Base-by-base conservation (phyloP, 2,329 filamentous ascomycete species). In the Sporothrix mexicana region DNA sequence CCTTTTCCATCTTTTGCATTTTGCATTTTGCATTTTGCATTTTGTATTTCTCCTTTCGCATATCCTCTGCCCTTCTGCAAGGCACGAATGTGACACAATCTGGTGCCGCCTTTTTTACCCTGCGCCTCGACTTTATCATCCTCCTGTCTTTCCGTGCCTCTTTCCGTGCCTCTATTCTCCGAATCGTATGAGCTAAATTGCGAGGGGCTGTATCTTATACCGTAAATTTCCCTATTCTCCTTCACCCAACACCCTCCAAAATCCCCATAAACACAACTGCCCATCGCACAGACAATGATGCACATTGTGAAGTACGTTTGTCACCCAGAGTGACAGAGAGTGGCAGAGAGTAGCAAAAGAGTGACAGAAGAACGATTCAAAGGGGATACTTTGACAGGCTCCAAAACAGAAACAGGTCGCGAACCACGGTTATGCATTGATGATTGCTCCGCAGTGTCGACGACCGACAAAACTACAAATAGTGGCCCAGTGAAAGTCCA, bases 201-300 rank as follows among this genome's bases (percentile, higher is more conserved):
- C 36, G 59, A 41, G 9, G 25, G 30, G 25, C 8, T 64, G 17
- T 43, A 9, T 23, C 12, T 30, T 30, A 36, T 7, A 36, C 30
- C 3, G 3, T 36, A 36, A 36, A 36, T 15, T 7, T n/a, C 23
- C 8, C 23, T 8, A 8, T 64, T 15, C 25, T n/a, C n/a, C 59
- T 23, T 6, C 20, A 12, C 4, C 20, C 8, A 20, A 12, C 2
- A 36, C n/a, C n/a, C n/a, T 23, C 17, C 2, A 2, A 36, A 36
- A 36, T 20, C n/a, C 17, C 57, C 30, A 43, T 43, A 62, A 12
- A 8, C 3, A 62, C 25, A 20, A 62, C 30, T 41, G 57, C 20
- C 61, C 41, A 66, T 47, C 43, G 61, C 61, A 66, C 43, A 30
- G 61, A 47, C 61, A 62, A 25, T 47, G 61, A 66, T 47, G 61